Percentiles rank a stretch among this genome's conserved stretches.
These are phyloP conservation scores for Podochytrium sp. DNA, from an alignment of 192 early-diverging fungal genomes.

Conservation along the genomic window DNA sequence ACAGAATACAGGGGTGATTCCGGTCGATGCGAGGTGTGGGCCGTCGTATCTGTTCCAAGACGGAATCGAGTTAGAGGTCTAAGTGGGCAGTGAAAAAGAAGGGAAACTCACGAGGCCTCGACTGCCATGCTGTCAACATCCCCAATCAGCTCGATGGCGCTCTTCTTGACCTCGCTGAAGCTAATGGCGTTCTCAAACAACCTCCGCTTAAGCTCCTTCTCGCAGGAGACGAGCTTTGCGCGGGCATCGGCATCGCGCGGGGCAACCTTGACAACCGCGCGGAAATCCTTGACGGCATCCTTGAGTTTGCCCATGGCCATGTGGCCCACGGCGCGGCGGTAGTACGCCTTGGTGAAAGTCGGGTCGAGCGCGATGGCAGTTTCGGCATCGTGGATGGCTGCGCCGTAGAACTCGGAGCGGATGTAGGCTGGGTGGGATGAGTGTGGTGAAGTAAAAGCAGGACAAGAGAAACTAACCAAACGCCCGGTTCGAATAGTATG, in stretches of 20 bases:
- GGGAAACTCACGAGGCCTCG: constrained; percentile 32
- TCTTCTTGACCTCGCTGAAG: constrained; percentile 55
- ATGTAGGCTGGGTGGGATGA: constrained; percentile 79
- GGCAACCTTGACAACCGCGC: constrained; percentile 69
- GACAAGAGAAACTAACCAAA: constrained; percentile 49
- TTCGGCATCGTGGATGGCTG: constrained; percentile 73
- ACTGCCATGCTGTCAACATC: constrained; percentile 69
- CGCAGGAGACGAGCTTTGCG: constrained; percentile 81
- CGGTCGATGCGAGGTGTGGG: constrained; percentile 72
- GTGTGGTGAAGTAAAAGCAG: neutral
- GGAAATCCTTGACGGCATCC: constrained; percentile 66
- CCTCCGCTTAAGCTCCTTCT: constrained; percentile 84
- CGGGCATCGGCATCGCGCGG: constrained; percentile 82
- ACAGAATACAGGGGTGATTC: constrained; percentile 82
- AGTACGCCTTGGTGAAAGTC: constrained; percentile 89
- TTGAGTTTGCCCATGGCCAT: constrained; percentile 87
- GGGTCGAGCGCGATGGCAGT: constrained; percentile 82
- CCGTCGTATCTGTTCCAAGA: constrained; percentile 71
- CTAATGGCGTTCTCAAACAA: constrained; percentile 95
- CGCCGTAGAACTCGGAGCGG: constrained; percentile 83
- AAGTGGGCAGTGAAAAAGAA: neutral
- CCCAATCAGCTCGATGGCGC: constrained; percentile 61
- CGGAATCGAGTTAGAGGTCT: neutral
- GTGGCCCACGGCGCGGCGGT: constrained; percentile 87
- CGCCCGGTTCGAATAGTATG: constrained; percentile 91